Base-by-base conservation (phyloP, 495 filamentous ascomycete genomes). In the Umbilicaria muhlenbergii region DNA sequence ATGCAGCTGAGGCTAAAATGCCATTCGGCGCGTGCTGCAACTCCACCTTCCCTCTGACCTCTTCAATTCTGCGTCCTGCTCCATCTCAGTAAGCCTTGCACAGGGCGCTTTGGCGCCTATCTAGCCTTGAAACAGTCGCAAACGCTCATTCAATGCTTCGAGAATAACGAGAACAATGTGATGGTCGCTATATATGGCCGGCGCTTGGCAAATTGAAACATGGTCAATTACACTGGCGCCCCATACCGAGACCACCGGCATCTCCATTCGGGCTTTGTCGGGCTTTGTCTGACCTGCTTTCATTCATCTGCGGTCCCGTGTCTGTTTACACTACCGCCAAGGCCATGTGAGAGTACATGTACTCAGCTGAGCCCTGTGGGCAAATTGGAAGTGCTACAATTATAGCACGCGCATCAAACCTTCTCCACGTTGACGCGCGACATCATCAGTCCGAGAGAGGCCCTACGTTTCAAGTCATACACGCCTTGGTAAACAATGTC, bases 371-470 rank as follows among this genome's bases (percentile, higher is more conserved):
- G 34, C 7, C 10, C 32, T 32, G 24, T 31, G 28, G n/a, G 21
- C 15, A 19, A 3, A 12, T 8, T 28, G 5, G 24, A 28, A 5
- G 24, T 28, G 24, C 4, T 28, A 28, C 8, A 28, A 28, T 28
- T 28, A 28, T 28, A 28, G 18, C 39, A 14, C 24, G 11, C 16
- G 34, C 11, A 31, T 21, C 43, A 41, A 28, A 11, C 13, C 32
- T 14, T 14, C 46, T 34, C 42, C 38, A 34, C 39, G 34, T 51
- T 49, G 50, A 56, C 53, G 53, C 53, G 53, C 53, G 53, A 56
- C 45, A 56, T 53, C 47, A 39, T 48, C n/a, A 36, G n/a, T 39
- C 44, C 32, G 13, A 28, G 38, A 41, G 34, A 34, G 10, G 44
- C 17, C 24, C 34, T 39, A 13, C 44, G 48, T 51, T 51, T 54